These are phyloP conservation scores for Beta lomatogona DNA, from an alignment of 179 eudicot genomes.

Conservation along the genomic window DNA sequence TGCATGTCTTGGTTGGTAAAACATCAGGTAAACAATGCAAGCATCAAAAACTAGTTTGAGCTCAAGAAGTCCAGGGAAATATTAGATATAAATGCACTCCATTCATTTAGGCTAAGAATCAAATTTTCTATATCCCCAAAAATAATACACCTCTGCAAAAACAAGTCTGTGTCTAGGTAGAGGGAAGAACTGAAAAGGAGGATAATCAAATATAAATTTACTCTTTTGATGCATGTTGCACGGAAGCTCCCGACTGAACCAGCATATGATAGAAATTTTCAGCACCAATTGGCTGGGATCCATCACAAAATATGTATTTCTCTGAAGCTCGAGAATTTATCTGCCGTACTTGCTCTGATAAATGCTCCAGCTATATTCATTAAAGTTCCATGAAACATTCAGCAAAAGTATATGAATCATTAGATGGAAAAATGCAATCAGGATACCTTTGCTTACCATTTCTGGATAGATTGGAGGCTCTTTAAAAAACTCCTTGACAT, in stretches of 20 bases:
- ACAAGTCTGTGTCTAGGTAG: background rate
- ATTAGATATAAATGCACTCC: background rate
- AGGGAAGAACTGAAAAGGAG: background rate
- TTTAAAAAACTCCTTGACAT: slow-evolving; percentile 63
- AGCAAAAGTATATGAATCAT: slow-evolving; percentile 12
- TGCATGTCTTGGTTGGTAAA: background rate
- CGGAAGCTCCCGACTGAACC: slow-evolving; percentile 72
- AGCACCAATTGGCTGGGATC: slow-evolving; percentile 46
- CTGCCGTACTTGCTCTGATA: slow-evolving; percentile 52
- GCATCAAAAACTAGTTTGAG: background rate
- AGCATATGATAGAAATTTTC: slow-evolving; percentile 70
- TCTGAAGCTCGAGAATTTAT: slow-evolving; percentile 65
- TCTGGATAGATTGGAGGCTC: slow-evolving; percentile 44
- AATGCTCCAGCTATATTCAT: slow-evolving; percentile 46
- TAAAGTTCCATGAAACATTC: background rate
- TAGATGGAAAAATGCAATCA: slow-evolving; percentile 4
- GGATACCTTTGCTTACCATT: slow-evolving; percentile 42
- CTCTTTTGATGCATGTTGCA: slow-evolving; percentile 64
- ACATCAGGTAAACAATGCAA: background rate
- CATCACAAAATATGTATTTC: slow-evolving; percentile 51
- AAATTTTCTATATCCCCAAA: background rate
- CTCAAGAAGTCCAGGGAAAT: background rate
- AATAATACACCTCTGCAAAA: background rate
- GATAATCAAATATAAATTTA: slow-evolving; percentile 25
- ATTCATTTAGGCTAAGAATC: background rate